Conservation (phyloP, 805 yeast genomes). For the Barnettozyma populi region DNA sequence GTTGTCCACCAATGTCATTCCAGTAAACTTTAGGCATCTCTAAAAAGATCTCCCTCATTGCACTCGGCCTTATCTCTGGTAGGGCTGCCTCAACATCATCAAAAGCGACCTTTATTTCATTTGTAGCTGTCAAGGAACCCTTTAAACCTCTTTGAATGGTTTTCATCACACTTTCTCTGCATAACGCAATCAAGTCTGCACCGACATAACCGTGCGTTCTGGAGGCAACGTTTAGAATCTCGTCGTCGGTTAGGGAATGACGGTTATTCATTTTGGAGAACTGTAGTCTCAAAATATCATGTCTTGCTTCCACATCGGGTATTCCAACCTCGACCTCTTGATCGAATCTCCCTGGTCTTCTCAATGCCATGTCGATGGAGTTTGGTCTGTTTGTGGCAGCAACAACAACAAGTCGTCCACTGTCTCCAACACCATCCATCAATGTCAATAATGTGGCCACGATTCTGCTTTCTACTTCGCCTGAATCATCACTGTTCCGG, state of each 20-base stretch:
- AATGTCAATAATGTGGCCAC: slow-evolving; percentile 82
- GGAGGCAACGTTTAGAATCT: slow-evolving; percentile 58
- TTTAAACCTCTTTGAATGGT: slow-evolving; percentile 61
- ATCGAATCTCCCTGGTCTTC: slow-evolving; percentile 87
- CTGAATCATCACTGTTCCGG: slow-evolving; percentile 76
- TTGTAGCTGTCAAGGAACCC: slow-evolving; percentile 19
- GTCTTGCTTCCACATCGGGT: slow-evolving; percentile 80
- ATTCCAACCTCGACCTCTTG: slow-evolving; percentile 88
- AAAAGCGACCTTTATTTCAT: slow-evolving; percentile 40
- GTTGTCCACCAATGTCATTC: slow-evolving; percentile 96
- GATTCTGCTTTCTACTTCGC: slow-evolving; percentile 86
- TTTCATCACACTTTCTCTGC: slow-evolving; percentile 83
- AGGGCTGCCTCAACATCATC: slow-evolving; percentile 68
- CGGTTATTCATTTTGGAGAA: slow-evolving; percentile 42
- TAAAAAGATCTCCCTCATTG: slow-evolving; percentile 91
- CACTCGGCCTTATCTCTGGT: slow-evolving; percentile 84
- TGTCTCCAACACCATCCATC: slow-evolving; percentile 71
- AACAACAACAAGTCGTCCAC: slow-evolving; percentile 58
- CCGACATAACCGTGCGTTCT: slow-evolving; percentile 97
- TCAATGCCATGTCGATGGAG: slow-evolving; percentile 60
- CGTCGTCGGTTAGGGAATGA: slow-evolving; percentile 45
- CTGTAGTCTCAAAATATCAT: slow-evolving; percentile 63
- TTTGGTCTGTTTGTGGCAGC: slow-evolving; percentile 76
- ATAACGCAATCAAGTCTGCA: slow-evolving; percentile 84
- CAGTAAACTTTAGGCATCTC: slow-evolving; percentile 94